Base-by-base conservation (phyloP, 2,329 filamentous ascomycete species). In the Alternaria novae-zelandiae region DNA sequence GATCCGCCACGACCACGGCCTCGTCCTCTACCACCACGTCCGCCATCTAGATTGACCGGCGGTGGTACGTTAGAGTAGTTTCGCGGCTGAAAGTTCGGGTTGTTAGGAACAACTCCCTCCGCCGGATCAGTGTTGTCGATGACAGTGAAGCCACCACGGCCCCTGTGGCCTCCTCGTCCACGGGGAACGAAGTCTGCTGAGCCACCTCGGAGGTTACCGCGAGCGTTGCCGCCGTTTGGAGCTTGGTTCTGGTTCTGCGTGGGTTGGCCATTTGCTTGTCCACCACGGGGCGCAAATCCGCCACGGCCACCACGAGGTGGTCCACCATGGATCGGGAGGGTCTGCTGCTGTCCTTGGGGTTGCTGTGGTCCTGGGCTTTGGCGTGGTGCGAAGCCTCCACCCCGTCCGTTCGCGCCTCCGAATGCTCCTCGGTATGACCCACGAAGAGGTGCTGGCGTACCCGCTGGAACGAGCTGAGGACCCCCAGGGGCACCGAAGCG, bases 371-470 rank as follows among this genome's bases (percentile, higher is more conserved):
- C 57, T 5, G 73, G 73, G 55, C 78, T 76, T 23, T 75, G 74
- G 46, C 76, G 70, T 11, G 74, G 74, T 41, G 75, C 78, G 60
- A 75, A 72, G 41, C 73, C 78, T 63, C 79, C 80, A 23, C 81
- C 79, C 25, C 82, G 81, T 32, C 81, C 77, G 36, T 79, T 78
- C n/a, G 63, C 79, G 47, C 87, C 86, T 36, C 81, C 74, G 17
- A 88, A 81, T 45, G 86, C 88, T 61, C 86, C 86, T 45, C 86
- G 82, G 80, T 86, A 90, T 17, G 86, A 87, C 17, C 87, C 86
- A 59, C 81, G 81, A 28, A 90, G 80, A n/a, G 87, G 85, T 15
- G 85, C 81, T 59, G 89, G 89, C n/a, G 83, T 74, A 9, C 78
- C 70, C 21, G 88, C 88, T 54, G 86, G 83, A 64, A 83, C 82